Evolutionary conservation across 164 flowering plant species (phyloP), one percentile per base, ranked within the genome.

Genomic region (Dillenia turbinata): DNA sequence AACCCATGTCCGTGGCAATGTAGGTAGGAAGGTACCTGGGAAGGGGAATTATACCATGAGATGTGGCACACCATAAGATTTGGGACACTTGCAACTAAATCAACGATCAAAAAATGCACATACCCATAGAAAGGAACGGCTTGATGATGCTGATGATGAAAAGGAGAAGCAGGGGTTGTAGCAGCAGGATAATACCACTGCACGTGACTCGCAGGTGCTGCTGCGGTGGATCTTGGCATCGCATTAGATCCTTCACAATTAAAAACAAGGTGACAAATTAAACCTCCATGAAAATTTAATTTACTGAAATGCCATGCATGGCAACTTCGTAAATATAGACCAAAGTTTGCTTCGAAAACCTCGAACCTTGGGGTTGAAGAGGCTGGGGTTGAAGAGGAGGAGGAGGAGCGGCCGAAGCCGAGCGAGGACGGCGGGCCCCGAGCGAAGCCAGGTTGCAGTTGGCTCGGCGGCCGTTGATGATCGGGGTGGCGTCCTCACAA

Each of bases 381-480:
- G 40, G 40, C 40, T 33, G 40, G 5, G 40, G 40, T 33, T 33
- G 40, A 4, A 7, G 7, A 47, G 77, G 76, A 4, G 40, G 7
- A 47, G 77, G 76, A 45, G 81, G 79, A 1, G 79, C 54, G 24
- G 71, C 44, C 2, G 70, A 61, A 8, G 82, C 22, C 0, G 87
- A 67, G 59, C 85, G 71, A 0, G 82, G 81, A 57, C 93, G 86
- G 33, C 90, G 86, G 0, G 96, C 93, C 5, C 98, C 98, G 9
- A 92, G 94, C 1, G 89, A 89, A 53, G 98, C 98, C 61, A 92
- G 80, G 47, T 92, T 92, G 72, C 97, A 92, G 79, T 92, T 92
- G 66, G 98, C 96, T 4, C 98, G 78, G 62, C 98, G 90, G 50
- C 96, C 96, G 59, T 88, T 85, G 72, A 92, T 92, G 69, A 84